These are phyloP conservation scores for Tillandsia fasciculata DNA, from an alignment of 176 grass and related monocot species.

Conservation along the genomic window DNA sequence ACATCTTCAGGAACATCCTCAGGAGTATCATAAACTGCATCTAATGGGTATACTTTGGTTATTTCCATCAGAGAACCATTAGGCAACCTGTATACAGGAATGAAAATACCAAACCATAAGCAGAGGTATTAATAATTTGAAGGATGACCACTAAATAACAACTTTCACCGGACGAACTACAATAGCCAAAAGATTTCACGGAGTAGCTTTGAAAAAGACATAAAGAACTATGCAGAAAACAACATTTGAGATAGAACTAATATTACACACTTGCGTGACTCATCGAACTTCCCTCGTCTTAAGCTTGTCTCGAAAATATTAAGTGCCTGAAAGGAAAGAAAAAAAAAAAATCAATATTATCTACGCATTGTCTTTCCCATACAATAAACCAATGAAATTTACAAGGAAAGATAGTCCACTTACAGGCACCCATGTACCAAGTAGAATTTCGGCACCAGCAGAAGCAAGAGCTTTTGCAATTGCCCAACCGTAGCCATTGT, in stretches of 20 bases:
- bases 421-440: constrained; percentile 99
- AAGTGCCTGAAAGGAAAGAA: constrained; percentile 30
- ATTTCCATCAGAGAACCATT: constrained; percentile 97
- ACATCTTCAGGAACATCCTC: constrained; percentile 97
- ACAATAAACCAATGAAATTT: constrained; percentile 9
- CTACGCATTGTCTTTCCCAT: not conserved
- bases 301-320: constrained; percentile 57
- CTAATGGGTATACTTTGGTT: constrained; percentile 79
- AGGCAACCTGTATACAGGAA: constrained; percentile 43
- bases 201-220: too few species aligned
- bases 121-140: constrained; percentile 4
- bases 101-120: constrained; percentile 11
- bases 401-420: not conserved
- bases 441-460: constrained; percentile 89
- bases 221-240: too few species aligned
- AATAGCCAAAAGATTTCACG: too few species aligned
- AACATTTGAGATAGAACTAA: too few species aligned
- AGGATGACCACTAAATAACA: too few species aligned
- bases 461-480: constrained; percentile 95
- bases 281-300: constrained; percentile 50
- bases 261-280: constrained; percentile 37
- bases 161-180: too few species aligned
- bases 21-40: constrained; percentile 78
- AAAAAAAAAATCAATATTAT: not conserved
- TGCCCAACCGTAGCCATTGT: constrained; percentile 99